Evolutionary conservation across 495 filamentous ascomycete species (phyloP).

Genomic region (Saxophila tyrrhenica): DNA sequence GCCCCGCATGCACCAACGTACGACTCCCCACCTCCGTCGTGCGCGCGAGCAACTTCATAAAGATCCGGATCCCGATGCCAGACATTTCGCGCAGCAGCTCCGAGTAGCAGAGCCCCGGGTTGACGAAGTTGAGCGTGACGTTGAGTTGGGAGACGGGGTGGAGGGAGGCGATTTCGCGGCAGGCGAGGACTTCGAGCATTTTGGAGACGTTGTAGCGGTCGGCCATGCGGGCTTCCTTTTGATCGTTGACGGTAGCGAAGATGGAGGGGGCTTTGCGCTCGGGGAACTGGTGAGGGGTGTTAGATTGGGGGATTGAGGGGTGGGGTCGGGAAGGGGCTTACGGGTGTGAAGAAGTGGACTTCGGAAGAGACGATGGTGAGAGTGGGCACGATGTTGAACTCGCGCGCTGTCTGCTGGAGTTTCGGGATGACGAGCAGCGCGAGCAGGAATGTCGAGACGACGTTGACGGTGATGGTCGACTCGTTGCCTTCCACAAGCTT

Average conservation of each 20-base stretch:
- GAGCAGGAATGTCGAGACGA: conserved; percentile 40
- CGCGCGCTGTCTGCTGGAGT: conserved; percentile 21
- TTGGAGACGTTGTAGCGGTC: conserved; percentile 28
- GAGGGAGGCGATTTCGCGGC: conserved; percentile 19
- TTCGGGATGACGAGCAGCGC: conserved; percentile 33
- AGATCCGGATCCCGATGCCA: background rate
- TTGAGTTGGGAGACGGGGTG: conserved; percentile 11
- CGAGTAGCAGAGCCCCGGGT: conserved; percentile 33
- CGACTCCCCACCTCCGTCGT: conserved; percentile 33
- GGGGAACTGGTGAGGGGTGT: no score
- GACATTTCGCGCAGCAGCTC: conserved; percentile 24
- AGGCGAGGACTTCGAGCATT: conserved; percentile 23
- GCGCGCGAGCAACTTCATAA: conserved; percentile 20
- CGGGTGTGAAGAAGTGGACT: conserved; percentile 18
- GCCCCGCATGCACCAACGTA: conserved; percentile 31
- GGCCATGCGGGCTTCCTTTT: conserved; percentile 19
- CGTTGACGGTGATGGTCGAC: conserved; percentile 35
- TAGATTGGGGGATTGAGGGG: no score
- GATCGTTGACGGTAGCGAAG: conserved; percentile 22
- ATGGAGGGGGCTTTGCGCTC: conserved; percentile 21
- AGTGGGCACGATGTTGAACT: conserved; percentile 21
- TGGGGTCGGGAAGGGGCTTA: conserved; percentile 1
- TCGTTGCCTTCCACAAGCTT: conserved; percentile 37
- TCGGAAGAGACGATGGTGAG: conserved; percentile 26
- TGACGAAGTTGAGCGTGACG: conserved; percentile 32